Percentiles rank a stretch among this genome's conserved stretches.
phyloP scores from a whole-genome alignment of 371 early-diverging fungal species.

The Batrachochytrium dendrobatidis region DNA sequence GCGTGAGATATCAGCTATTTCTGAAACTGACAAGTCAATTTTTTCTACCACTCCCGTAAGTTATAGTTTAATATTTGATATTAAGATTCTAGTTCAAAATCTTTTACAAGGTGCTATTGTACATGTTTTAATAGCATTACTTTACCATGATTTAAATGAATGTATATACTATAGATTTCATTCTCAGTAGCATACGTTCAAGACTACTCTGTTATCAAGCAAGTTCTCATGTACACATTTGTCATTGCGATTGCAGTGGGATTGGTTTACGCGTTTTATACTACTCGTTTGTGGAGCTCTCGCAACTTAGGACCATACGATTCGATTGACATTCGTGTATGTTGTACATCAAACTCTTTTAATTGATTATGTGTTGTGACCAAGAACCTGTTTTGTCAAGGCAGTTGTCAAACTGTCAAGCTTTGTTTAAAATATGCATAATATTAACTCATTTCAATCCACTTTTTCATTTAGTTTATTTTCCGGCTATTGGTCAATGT shows the following conservation, averaged over 20 bases:
- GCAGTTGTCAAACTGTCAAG: too few relatives aligned
- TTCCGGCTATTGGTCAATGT: conserved; percentile 21
- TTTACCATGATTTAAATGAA: not conserved
- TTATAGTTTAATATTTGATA: not conserved
- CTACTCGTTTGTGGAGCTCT: conserved; percentile 28
- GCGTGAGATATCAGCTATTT: conserved; percentile 16
- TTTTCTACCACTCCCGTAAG: not conserved
- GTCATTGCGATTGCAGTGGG: conserved; percentile 18
- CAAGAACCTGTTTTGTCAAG: too few relatives aligned
- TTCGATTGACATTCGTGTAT: conserved; percentile 32
- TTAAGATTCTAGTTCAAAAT: not conserved
- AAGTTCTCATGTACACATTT: conserved; percentile 21
- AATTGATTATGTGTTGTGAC: not conserved
- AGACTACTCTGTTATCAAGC: conserved; percentile 18
- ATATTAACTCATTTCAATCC: too few relatives aligned
- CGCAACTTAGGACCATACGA: conserved; percentile 34
- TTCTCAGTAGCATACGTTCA: conserved; percentile 27
- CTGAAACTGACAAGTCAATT: not conserved
- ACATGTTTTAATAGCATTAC: not conserved
- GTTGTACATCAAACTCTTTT: not conserved
- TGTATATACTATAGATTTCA: conserved; percentile 10
- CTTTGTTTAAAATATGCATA: too few relatives aligned
- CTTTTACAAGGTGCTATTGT: not conserved
- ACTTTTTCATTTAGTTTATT: conserved; percentile 34
- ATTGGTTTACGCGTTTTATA: conserved; percentile 19